These are phyloP conservation scores for Eimeria sp. DNA, from an alignment of 169 alveolate genomes.

Conservation along the genomic window DNA sequence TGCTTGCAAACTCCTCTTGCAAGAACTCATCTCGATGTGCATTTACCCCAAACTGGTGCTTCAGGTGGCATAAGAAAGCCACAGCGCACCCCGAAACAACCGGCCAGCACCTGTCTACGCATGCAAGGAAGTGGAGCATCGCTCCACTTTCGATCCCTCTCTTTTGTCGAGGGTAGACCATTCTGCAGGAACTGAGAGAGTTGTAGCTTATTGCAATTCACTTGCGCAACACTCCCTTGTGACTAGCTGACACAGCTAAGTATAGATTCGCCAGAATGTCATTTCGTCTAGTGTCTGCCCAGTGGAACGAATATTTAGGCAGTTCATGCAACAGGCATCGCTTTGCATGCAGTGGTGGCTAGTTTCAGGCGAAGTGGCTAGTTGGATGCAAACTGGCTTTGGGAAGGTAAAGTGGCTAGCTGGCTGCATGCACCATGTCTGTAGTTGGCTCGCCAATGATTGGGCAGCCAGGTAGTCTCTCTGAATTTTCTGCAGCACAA, in stretches of 20 bases:
- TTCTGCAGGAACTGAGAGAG: neutral
- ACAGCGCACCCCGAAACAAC: neutral
- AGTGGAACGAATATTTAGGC: too few relatives aligned
- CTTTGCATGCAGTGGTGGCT: neutral
- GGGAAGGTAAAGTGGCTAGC: neutral
- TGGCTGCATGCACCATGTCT: neutral
- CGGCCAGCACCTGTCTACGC: neutral
- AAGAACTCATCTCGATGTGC: constrained; percentile 99
- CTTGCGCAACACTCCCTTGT: neutral
- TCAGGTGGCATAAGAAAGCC: constrained; percentile 74
- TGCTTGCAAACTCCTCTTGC: constrained; percentile 98
- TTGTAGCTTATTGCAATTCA: neutral
- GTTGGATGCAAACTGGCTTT: neutral
- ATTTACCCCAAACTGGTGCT: constrained; percentile 97
- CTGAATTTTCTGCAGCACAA: neutral
- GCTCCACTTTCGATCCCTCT: neutral
- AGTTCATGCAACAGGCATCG: neutral
- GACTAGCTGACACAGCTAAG: neutral
- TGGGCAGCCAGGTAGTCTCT: neutral
- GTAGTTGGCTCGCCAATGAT: neutral
- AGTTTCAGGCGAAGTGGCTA: neutral
- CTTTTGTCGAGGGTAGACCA: neutral
- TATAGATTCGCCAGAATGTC: too few relatives aligned
- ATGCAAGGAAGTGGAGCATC: neutral
- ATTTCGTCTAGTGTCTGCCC: too few relatives aligned